Evolutionary conservation across 2,329 filamentous ascomycete species (phyloP), one percentile per base, ranked within the genome.

Genomic region (Gaeumannomyces tritici): DNA sequence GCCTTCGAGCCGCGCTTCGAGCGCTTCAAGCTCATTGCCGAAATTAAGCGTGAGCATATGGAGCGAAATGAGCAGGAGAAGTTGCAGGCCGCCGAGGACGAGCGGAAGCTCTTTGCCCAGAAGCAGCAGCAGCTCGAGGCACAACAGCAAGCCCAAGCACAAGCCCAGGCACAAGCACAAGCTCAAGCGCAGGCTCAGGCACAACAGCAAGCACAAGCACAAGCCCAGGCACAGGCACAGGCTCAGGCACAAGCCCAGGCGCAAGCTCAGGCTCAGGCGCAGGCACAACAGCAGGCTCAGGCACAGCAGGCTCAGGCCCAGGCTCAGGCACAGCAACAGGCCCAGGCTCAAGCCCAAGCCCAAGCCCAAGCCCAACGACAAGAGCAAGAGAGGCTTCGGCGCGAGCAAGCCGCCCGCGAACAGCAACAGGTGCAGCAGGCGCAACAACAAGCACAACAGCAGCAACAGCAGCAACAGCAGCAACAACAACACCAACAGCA

Each of bases 11-110:
- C 89, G 47, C 85, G 89, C 31, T 97, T 98, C 72, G 92, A 95
- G 68, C 86, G 90, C 51, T 98, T 97, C 75, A 97, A 97, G 77
- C 86, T 91, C 1, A 84, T 99, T 56, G 91, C 91, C 63, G 89
- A 90, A 63, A 96, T 97, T 68, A 90, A 88, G 71, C 79, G 84
- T 62, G 85, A 90, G 56, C 88, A 91, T 64, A 86, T 87, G 29
- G 90, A 96, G 72, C 89, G 87, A 70, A 87, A 87, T 66, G 88
- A 89, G 64, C 85, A 88, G 63, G 90, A 95, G 69, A 91, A 91
- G 73, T 79, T 85, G 62, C 84, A 87, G 66, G 83, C 88, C 63
- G 80, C 80, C 24, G 84, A 87, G 65, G 81, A 83, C 59, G 82
- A 84, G 66, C 79, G 80, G 61, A 80, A 81, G 65, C 72, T 85